A percentile compares a stretch with the other conserved stretches of the same genome.
Conservation (phyloP, 371 early-diverging fungal species). For the Mortierella sp. region DNA sequence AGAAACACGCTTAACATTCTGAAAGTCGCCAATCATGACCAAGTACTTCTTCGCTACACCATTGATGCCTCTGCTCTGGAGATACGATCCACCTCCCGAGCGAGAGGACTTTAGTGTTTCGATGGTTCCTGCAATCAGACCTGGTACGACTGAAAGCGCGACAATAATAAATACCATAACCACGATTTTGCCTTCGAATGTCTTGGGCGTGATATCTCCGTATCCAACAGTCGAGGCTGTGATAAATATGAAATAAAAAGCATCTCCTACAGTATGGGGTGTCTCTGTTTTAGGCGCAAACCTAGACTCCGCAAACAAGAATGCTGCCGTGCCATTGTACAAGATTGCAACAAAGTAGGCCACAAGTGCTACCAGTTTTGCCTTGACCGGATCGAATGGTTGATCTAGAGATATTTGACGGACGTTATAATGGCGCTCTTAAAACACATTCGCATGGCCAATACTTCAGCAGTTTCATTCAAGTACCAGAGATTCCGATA, state of each 20-base stretch:
- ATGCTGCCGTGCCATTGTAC: constrained; percentile 78
- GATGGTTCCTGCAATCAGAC: constrained; percentile 66
- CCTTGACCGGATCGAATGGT: constrained; percentile 68
- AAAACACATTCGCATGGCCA: not conserved
- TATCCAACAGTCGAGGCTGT: constrained; percentile 86
- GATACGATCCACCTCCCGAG: constrained; percentile 51
- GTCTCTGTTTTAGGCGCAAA: constrained; percentile 59
- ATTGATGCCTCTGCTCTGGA: constrained; percentile 46
- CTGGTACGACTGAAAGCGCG: constrained; percentile 74
- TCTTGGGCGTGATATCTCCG: constrained; percentile 81
- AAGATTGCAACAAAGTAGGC: constrained; percentile 72
- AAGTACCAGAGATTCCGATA: constrained; percentile 63
- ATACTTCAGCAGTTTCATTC: not conserved
- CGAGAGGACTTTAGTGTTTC: constrained; percentile 68
- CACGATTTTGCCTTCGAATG: constrained; percentile 71
- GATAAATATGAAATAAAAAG: constrained; percentile 73
- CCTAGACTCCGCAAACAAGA: constrained; percentile 76
- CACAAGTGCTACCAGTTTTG: constrained; percentile 72
- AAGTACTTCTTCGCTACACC: constrained; percentile 63
- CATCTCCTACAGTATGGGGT: constrained; percentile 66
- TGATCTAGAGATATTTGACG: constrained; percentile 39
- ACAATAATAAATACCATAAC: constrained; percentile 79
- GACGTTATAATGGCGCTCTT: not conserved
- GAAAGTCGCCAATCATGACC: constrained; percentile 77
- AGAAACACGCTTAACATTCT: constrained; percentile 63